Conservation (phyloP, 352 stramenopile species). For the Phytophthora kernoviae region DNA sequence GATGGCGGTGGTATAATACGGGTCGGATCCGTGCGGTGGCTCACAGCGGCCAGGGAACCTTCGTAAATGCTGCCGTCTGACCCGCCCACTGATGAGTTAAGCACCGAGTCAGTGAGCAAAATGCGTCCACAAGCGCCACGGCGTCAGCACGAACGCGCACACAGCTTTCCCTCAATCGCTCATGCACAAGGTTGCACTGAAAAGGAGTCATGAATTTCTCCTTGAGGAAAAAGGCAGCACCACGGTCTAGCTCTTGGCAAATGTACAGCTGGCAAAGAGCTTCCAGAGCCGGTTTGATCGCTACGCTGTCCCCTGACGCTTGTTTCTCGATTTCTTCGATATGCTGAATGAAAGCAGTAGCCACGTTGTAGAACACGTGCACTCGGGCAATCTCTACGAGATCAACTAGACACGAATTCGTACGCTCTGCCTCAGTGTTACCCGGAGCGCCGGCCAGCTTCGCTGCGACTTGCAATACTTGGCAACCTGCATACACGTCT, state of each 20-base stretch:
- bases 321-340: slow-evolving; percentile 49
- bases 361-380: slow-evolving; percentile 80
- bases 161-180: slow-evolving; percentile 48
- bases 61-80: slow-evolving; percentile 81
- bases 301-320: slow-evolving; percentile 5
- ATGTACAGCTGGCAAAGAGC: slow-evolving; percentile 80
- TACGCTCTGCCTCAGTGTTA: slow-evolving; percentile 44
- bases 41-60: slow-evolving; percentile 50
- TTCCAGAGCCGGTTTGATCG: slow-evolving; percentile 57
- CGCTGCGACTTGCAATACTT: slow-evolving; percentile 46
- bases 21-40: slow-evolving; percentile 40
- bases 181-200: slow-evolving; percentile 58
- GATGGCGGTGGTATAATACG: slow-evolving; percentile 63
- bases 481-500: slow-evolving; percentile 57
- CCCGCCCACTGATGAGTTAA: slow-evolving; percentile 72
- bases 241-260: slow-evolving; percentile 68
- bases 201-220: slow-evolving; percentile 58
- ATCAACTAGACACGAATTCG: slow-evolving; percentile 79
- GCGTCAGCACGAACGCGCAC: slow-evolving; percentile 55
- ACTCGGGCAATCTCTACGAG: slow-evolving; percentile 72
- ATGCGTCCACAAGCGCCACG: slow-evolving; percentile 74
- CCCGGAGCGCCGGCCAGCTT: slow-evolving; percentile 35
- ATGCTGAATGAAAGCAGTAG: slow-evolving; percentile 58
- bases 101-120: slow-evolving; percentile 68
- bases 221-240: slow-evolving; percentile 60